Percentiles rank a stretch among this genome's conserved stretches.
Evolutionary conservation across 192 early-diverging fungal species (phyloP).

Genomic region (Glomus cerebriforme): DNA sequence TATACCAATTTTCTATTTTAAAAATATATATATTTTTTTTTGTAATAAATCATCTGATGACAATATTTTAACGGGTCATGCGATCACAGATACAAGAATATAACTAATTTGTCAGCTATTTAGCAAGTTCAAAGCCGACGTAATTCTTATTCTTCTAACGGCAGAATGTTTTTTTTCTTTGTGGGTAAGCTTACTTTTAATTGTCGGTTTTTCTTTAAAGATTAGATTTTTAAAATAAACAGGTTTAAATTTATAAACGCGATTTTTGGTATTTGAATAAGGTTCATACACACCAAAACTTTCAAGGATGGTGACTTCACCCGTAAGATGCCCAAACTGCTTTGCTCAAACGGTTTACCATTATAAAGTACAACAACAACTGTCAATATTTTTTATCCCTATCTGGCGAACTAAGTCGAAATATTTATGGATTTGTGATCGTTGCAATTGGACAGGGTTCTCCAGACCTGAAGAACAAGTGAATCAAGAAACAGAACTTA

Average conservation of each 20-base stretch:
- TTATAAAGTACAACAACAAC: background rate
- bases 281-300: background rate
- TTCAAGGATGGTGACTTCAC: background rate
- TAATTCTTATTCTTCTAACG: too few relatives aligned
- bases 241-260: background rate
- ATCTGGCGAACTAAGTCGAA: background rate
- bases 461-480: constrained; percentile 1
- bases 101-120: too few relatives aligned
- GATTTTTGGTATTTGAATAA: background rate
- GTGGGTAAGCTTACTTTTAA: too few relatives aligned
- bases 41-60: too few relatives aligned
- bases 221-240: too few relatives aligned
- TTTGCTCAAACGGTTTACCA: background rate
- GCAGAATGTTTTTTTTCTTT: too few relatives aligned
- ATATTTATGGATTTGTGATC: constrained; percentile 11
- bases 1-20: too few relatives aligned
- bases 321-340: constrained; percentile 10
- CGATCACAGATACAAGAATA: too few relatives aligned
- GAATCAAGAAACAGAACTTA: background rate
- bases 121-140: too few relatives aligned
- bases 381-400: constrained; percentile 9
- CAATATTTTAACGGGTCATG: too few relatives aligned
- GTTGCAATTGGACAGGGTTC: background rate
- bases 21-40: too few relatives aligned
- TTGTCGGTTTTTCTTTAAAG: too few relatives aligned